phyloP scores from a whole-genome alignment of 352 stramenopile genomes.

The Peronospora belbahrii region DNA sequence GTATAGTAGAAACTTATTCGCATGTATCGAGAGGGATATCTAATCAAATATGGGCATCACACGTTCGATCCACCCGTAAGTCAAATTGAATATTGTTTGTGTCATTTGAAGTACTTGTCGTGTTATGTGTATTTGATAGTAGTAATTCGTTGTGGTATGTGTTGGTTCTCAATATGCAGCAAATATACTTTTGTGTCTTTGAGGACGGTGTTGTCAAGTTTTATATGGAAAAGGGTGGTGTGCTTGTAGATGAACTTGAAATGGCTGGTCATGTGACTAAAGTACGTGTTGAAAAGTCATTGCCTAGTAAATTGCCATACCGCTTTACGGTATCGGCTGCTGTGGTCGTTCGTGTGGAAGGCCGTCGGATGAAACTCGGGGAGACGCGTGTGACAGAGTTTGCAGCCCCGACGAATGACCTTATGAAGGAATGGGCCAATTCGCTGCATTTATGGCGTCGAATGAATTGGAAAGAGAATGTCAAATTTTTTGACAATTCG shows the following conservation, averaged over 20 bases:
- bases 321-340: conserved; percentile 63
- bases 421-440: conserved; percentile 86
- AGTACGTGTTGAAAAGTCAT: conserved; percentile 60
- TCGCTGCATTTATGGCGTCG: conserved; percentile 72
- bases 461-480: conserved; percentile 85
- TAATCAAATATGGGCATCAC: conserved; percentile 51
- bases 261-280: conserved; percentile 70
- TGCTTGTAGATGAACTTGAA: conserved; percentile 50
- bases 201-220: conserved; percentile 63
- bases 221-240: conserved; percentile 66
- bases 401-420: conserved; percentile 52
- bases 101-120: too few species aligned
- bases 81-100: too few species aligned
- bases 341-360: conserved; percentile 67
- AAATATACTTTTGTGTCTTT: conserved; percentile 71
- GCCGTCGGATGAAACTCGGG: conserved; percentile 68
- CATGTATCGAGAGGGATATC: conserved; percentile 80
- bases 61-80: conserved; percentile 46
- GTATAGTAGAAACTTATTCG: background rate
- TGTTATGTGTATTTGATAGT: too few species aligned
- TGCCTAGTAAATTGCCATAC: conserved; percentile 59
- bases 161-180: conserved; percentile 19
- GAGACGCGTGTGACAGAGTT: conserved; percentile 61
- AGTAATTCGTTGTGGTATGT: too few species aligned
- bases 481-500: conserved; percentile 74